Evolutionary conservation across 495 filamentous ascomycete genomes (phyloP).

Genomic region (Daldinia bambusicola): DNA sequence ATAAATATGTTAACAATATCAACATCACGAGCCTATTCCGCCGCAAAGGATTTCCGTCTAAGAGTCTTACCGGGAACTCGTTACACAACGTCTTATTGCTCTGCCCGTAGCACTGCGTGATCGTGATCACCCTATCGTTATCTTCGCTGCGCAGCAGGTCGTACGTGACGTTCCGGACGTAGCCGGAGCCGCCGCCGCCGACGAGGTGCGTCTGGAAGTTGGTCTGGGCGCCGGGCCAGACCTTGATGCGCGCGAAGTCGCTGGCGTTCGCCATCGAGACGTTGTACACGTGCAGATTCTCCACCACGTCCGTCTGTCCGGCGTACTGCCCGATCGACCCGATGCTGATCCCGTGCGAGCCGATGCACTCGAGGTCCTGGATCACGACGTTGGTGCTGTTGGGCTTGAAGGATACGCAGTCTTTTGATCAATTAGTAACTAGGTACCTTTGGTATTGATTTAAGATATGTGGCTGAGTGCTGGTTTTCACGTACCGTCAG

Average conservation of each 20-base stretch:
- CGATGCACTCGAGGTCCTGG: slow-evolving; percentile 75
- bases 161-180: slow-evolving; percentile 66
- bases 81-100: slow-evolving; percentile 45
- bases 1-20: too few species aligned
- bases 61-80: slow-evolving; percentile 32
- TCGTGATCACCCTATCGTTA: slow-evolving; percentile 68
- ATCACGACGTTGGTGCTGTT: slow-evolving; percentile 79
- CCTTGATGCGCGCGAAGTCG: slow-evolving; percentile 48
- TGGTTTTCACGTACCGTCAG: slow-evolving; percentile 58
- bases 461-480: background rate
- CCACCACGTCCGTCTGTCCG: slow-evolving; percentile 44
- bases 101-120: slow-evolving; percentile 71
- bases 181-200: slow-evolving; percentile 51
- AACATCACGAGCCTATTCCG: too few species aligned
- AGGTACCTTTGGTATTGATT: too few species aligned
- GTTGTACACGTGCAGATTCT: slow-evolving; percentile 50
- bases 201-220: slow-evolving; percentile 45
- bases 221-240: slow-evolving; percentile 47
- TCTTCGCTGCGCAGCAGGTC: slow-evolving; percentile 65
- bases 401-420: slow-evolving; percentile 83
- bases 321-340: slow-evolving; percentile 49
- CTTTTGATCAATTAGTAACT: slow-evolving; percentile 23
- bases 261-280: slow-evolving; percentile 49
- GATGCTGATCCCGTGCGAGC: slow-evolving; percentile 59
- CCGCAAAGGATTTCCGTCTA: too few species aligned